These are phyloP conservation scores for Hymenoscyphus albidus DNA, from an alignment of 2,329 filamentous ascomycete genomes.

Conservation along the genomic window DNA sequence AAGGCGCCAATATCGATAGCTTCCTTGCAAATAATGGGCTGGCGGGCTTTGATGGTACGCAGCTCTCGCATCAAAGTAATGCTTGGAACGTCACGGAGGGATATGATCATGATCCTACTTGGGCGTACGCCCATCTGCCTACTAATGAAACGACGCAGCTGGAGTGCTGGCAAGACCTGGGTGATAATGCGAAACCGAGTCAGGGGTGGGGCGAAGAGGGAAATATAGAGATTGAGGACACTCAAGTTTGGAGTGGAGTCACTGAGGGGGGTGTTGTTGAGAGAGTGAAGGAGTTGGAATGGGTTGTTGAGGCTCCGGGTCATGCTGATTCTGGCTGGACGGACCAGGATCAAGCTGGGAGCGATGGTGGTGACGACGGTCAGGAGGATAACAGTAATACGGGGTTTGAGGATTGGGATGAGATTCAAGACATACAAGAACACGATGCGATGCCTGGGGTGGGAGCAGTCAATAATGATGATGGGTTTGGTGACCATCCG, in stretches of 20 bases:
- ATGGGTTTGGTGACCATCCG: not conserved
- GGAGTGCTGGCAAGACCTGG: conserved; percentile 7
- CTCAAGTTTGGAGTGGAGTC: conserved; percentile 2
- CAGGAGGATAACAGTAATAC: not conserved
- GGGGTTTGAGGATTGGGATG: conserved; percentile 2
- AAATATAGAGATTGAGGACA: conserved; percentile 1
- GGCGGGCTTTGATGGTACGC: conserved; percentile 13
- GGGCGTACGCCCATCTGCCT: not conserved
- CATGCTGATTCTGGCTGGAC: conserved; percentile 12
- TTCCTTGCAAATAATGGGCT: conserved; percentile 17
- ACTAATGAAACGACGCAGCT: conserved; percentile 5
- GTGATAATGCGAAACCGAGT: not conserved
- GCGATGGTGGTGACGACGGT: not conserved
- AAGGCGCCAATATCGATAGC: conserved; percentile 19
- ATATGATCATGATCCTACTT: conserved; percentile 17
- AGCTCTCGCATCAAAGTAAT: conserved; percentile 10
- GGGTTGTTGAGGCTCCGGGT: conserved; percentile 7
- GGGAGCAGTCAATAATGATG: not conserved
- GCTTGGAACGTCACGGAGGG: conserved; percentile 10
- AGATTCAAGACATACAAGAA: conserved; percentile 2
- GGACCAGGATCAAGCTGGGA: conserved; percentile 3
- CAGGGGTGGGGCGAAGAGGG: not conserved
- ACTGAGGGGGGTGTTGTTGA: conserved; percentile 4
- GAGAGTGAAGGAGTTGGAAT: conserved; percentile 5
- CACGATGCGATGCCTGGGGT: not conserved